A percentile compares a stretch with the other conserved stretches of the same genome.
These are phyloP conservation scores for Pyrenochaeta sp. DNA, from an alignment of 2,329 filamentous ascomycete species.

Conservation along the genomic window DNA sequence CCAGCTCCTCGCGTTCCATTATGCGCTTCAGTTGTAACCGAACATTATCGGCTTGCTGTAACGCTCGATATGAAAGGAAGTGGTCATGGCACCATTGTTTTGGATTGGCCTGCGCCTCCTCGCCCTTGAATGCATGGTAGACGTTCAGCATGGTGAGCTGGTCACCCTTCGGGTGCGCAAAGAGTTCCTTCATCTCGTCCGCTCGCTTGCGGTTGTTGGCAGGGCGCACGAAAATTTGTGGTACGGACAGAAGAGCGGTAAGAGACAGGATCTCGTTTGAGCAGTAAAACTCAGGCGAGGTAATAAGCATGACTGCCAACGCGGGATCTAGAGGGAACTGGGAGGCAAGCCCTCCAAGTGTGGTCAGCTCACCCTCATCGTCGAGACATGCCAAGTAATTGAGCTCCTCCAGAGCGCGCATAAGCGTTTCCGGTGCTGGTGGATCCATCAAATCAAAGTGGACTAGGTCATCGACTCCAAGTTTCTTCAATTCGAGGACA, in stretches of 20 bases:
- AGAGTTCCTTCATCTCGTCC: constrained; percentile 96
- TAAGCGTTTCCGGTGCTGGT: constrained; percentile 95
- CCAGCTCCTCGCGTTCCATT: constrained; percentile 91
- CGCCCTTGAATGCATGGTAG: constrained; percentile 93
- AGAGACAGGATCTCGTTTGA: constrained; percentile 98
- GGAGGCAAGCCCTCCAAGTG: constrained; percentile 84
- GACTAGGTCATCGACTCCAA: constrained; percentile 92
- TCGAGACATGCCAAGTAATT: constrained; percentile 97
- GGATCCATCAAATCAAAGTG: constrained; percentile 99
- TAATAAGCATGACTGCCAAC: constrained; percentile 96
- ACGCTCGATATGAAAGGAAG: constrained; percentile 87
- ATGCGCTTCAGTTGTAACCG: constrained; percentile 91
- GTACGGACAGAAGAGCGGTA: constrained; percentile 91
- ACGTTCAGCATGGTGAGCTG: constrained; percentile 96
- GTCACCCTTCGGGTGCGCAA: constrained; percentile 91
- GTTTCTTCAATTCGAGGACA: constrained; percentile 95
- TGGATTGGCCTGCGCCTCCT: constrained; percentile 73
- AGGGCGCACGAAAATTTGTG: constrained; percentile 91
- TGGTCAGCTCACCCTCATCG: constrained; percentile 92
- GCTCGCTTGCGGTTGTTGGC: constrained; percentile 85
- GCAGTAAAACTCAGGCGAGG: constrained; percentile 97
- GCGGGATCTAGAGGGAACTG: constrained; percentile 95
- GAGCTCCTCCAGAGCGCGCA: constrained; percentile 95
- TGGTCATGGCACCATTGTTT: constrained; percentile 98
- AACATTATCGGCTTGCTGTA: constrained; percentile 93